phyloP scores from a whole-genome alignment of 164 flowering plant species.

The Stephania japonica region DNA sequence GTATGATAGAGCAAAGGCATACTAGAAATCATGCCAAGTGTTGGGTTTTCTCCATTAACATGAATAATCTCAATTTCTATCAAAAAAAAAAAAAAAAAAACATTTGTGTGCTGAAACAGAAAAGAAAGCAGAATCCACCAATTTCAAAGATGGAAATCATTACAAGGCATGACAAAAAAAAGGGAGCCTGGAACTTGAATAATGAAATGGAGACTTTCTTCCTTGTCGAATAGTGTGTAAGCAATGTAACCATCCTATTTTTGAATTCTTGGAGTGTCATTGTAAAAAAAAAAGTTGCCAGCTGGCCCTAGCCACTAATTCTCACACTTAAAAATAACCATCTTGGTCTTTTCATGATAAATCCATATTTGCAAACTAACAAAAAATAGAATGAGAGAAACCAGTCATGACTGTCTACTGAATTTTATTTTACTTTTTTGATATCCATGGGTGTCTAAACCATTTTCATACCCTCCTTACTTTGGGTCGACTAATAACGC shows the following conservation, averaged over 20 bases:
- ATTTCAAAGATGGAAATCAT: not conserved
- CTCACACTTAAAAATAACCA: not conserved
- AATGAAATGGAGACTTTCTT: not conserved
- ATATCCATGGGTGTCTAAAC: no score
- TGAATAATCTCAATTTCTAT: not conserved
- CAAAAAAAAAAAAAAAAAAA: not conserved
- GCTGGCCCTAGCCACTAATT: not conserved
- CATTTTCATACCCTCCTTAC: no score
- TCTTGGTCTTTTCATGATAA: not conserved
- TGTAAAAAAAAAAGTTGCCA: not conserved
- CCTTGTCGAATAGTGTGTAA: not conserved
- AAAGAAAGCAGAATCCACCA: not conserved
- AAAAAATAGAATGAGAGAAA: not conserved
- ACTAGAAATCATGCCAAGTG: not conserved
- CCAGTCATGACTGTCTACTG: not conserved
- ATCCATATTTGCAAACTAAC: not conserved
- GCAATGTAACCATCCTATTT: not conserved
- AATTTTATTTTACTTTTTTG: not conserved
- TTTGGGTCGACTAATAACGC: no score
- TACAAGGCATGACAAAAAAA: not conserved
- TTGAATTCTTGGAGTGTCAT: not conserved
- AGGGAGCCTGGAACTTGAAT: not conserved
- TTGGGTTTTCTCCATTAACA: constrained; percentile 1
- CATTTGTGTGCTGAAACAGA: not conserved
- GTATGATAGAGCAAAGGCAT: not conserved